These are phyloP conservation scores for Macroventuria anomochaeta DNA, from an alignment of 2,329 filamentous ascomycete genomes.

Conservation along the genomic window DNA sequence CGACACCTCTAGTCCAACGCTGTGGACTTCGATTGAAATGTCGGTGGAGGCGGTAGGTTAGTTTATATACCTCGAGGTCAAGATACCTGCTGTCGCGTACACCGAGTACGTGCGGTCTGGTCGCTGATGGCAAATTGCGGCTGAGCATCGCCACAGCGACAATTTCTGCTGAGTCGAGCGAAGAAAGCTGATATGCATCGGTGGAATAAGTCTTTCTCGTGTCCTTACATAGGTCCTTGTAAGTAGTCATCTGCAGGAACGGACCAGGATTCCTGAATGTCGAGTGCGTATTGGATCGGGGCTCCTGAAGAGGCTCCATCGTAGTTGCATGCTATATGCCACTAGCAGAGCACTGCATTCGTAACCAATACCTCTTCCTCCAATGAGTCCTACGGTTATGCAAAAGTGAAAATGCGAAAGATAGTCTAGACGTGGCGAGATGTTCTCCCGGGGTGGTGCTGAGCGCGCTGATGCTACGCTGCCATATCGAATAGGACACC, in stretches of 20 bases:
- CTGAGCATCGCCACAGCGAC: neutral
- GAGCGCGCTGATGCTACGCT: neutral
- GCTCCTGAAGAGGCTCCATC: neutral
- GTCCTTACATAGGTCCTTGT: neutral
- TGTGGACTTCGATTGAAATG: neutral
- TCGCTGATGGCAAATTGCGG: neutral
- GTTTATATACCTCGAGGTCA: neutral
- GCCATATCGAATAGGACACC: neutral
- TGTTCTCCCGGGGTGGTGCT: neutral
- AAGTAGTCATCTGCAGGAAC: neutral
- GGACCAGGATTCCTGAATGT: neutral
- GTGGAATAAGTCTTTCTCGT: neutral
- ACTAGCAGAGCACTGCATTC: neutral
- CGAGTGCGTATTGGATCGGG: neutral
- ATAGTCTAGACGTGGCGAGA: neutral
- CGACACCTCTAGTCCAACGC: neutral
- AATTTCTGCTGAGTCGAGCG: neutral
- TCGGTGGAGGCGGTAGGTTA: neutral
- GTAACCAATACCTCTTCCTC: neutral
- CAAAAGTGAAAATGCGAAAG: neutral
- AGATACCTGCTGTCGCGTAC: neutral
- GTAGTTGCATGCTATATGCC: neutral
- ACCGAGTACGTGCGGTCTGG: neutral
- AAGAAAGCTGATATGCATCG: neutral
- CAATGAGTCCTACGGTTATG: neutral